These are phyloP conservation scores for Paramecium primaurelia DNA, from an alignment of 73 alveolate species.

Conservation along the genomic window DNA sequence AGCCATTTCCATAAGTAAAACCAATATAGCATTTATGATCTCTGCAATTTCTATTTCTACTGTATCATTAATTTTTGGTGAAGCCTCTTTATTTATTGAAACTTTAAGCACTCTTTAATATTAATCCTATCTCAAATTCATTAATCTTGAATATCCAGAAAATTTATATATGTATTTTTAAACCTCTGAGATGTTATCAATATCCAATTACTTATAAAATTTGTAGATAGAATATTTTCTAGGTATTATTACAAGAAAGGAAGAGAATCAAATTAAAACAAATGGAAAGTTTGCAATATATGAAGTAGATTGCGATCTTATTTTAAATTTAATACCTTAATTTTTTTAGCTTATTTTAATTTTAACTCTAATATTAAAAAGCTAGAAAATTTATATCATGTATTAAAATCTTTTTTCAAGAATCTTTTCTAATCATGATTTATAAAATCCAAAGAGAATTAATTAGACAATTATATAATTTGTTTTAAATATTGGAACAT, in stretches of 20 bases:
- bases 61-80: not conserved
- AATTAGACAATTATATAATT: no score
- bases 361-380: no score
- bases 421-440: no score
- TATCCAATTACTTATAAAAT: not conserved
- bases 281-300: not conserved
- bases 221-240: not conserved
- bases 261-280: not conserved
- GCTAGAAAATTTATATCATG: no score
- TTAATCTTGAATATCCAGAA: not conserved
- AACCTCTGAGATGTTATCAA: not conserved
- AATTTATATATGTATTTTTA: not conserved
- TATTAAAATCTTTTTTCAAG: not conserved
- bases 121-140: not conserved
- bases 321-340: not conserved
- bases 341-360: not conserved
- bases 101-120: not conserved
- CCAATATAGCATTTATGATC: not conserved
- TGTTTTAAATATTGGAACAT: not conserved
- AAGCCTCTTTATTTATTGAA: not conserved
- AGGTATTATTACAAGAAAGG: not conserved
- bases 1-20: not conserved
- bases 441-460: not conserved
- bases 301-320: not conserved
- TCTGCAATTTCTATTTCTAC: not conserved